phyloP scores from a whole-genome alignment of 345 rosid genomes.

The Eucalyptus curtisii region DNA sequence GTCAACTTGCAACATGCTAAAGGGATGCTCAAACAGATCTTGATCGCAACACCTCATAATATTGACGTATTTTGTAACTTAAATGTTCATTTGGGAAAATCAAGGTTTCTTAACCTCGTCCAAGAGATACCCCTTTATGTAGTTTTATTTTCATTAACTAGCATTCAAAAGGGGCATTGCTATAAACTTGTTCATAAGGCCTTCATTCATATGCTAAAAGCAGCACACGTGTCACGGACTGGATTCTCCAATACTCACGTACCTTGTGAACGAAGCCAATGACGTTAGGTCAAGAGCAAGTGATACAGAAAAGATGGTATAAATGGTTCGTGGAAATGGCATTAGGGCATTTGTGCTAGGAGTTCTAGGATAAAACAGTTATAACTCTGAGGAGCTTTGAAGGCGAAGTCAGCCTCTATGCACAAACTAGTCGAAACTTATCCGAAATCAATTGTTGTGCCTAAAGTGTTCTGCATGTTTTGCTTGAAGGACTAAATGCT shows the following conservation, averaged over 20 bases:
- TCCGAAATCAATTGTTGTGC: fast-evolving
- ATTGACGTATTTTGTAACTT: neutral
- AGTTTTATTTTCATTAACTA: neutral
- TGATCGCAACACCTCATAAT: neutral
- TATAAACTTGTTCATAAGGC: neutral
- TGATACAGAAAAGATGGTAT: neutral
- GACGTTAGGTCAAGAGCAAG: neutral
- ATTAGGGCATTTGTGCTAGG: neutral
- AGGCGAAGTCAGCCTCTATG: fast-evolving
- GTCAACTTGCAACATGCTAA: neutral
- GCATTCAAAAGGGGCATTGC: neutral
- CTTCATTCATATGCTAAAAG: neutral
- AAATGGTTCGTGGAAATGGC: neutral
- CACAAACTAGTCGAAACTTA: too few relatives aligned
- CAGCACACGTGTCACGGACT: neutral
- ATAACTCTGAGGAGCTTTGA: neutral
- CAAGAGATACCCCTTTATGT: too few relatives aligned
- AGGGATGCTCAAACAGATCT: neutral
- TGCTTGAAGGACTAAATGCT: fast-evolving
- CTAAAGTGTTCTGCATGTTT: neutral
- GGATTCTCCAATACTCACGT: neutral
- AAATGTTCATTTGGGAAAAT: neutral
- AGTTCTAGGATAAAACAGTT: neutral
- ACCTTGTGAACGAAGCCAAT: neutral
- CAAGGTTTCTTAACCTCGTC: neutral